Conservation (phyloP, 1,139 yeast species). For the Magnusiomyces fungicola region DNA sequence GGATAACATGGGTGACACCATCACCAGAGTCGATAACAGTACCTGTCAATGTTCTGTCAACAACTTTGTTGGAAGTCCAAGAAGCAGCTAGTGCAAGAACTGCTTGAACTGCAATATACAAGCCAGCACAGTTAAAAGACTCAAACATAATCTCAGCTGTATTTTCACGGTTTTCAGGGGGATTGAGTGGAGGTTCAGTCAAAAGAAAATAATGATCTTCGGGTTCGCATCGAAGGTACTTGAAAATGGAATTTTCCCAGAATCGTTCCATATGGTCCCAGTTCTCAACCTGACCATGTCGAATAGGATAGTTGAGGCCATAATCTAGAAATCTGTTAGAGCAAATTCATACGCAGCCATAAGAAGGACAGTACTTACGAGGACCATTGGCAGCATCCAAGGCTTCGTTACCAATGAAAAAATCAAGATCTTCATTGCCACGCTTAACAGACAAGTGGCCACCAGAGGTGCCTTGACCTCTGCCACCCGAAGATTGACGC, state of each 20-base stretch:
- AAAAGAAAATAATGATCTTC: slow-evolving; percentile 93
- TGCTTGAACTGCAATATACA: slow-evolving; percentile 97
- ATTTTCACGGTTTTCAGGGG: slow-evolving; percentile 97
- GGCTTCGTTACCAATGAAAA: slow-evolving; percentile 94
- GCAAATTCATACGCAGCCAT: too few species aligned
- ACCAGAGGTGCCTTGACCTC: slow-evolving; percentile 32
- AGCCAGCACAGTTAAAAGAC: slow-evolving; percentile 96
- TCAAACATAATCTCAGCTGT: slow-evolving; percentile 99
- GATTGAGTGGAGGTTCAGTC: slow-evolving; percentile 97
- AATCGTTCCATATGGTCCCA: slow-evolving; percentile 99
- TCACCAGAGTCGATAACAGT: slow-evolving; percentile 97
- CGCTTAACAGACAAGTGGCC: slow-evolving; percentile 58
- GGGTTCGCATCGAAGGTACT: slow-evolving; percentile 94
- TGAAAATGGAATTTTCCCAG: slow-evolving; percentile 96
- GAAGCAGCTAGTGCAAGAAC: slow-evolving; percentile 97
- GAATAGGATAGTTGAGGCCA: slow-evolving; percentile 83
- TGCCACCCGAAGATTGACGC: slow-evolving; percentile 37
- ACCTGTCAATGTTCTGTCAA: slow-evolving; percentile 93
- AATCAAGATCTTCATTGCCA: slow-evolving; percentile 92
- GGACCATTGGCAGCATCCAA: slow-evolving; percentile 83
- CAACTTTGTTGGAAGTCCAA: slow-evolving; percentile 95
- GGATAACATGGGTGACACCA: slow-evolving; percentile 97
- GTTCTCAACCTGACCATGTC: slow-evolving; percentile 96
- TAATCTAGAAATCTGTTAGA: too few species aligned
- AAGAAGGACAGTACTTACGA: slow-evolving; percentile 24